These are phyloP conservation scores for Phyllosticta citrichinensis DNA, from an alignment of 2,329 filamentous ascomycete species.

Conservation along the genomic window DNA sequence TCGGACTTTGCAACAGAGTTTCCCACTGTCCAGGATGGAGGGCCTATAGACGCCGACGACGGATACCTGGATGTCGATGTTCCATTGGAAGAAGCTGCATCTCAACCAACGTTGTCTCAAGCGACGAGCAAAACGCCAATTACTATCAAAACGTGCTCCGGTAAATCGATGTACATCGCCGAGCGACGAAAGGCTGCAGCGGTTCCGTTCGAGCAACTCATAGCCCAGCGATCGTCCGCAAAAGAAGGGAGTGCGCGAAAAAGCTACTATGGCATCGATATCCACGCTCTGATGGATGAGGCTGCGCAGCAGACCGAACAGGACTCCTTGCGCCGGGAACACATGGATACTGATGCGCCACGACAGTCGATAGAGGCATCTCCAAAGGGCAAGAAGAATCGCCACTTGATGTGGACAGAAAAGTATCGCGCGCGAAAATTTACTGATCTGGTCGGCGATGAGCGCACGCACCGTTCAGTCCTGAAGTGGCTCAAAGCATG, in stretches of 20 bases:
- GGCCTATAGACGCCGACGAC: neutral
- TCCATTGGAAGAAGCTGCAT: neutral
- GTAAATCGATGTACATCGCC: conserved; percentile 46
- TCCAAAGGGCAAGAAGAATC: conserved; percentile 20
- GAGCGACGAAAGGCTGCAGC: conserved; percentile 40
- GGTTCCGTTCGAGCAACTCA: conserved; percentile 55
- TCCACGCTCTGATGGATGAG: conserved; percentile 70
- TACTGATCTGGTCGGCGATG: conserved; percentile 87
- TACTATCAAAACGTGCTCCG: conserved; percentile 41
- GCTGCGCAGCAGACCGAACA: conserved; percentile 51
- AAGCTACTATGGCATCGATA: conserved; percentile 86
- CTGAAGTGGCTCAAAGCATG: conserved; percentile 89
- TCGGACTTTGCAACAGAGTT: neutral
- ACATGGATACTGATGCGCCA: conserved; percentile 20
- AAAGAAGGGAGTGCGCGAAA: conserved; percentile 56
- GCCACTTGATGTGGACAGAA: conserved; percentile 77
- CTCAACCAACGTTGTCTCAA: neutral
- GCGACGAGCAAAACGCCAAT: conserved; percentile 14
- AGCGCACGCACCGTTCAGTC: conserved; percentile 82
- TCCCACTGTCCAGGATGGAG: neutral
- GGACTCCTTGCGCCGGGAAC: conserved; percentile 18
- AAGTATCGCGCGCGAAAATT: conserved; percentile 92
- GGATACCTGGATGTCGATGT: neutral
- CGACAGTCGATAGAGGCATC: conserved; percentile 30
- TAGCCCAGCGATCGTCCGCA: conserved; percentile 56